Conservation (phyloP, 2,329 filamentous ascomycete genomes). For the Sarocladiaceae sp. region DNA sequence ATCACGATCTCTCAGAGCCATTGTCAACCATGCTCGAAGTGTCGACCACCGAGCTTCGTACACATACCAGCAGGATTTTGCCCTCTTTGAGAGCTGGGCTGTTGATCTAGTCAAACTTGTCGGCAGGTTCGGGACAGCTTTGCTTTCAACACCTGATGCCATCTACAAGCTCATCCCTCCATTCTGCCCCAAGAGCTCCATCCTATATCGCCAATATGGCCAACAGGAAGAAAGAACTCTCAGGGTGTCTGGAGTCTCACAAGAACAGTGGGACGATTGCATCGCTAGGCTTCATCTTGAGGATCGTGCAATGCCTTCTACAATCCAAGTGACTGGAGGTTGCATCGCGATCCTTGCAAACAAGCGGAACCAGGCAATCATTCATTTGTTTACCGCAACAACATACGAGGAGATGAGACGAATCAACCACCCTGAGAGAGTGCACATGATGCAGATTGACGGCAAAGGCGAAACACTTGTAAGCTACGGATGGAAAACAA, state of each 20-base stretch:
- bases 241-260: slow-evolving; percentile 12
- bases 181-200: slow-evolving; percentile 17
- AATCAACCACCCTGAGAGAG: slow-evolving; percentile 16
- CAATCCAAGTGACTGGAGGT: slow-evolving; percentile 11
- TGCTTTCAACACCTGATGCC: slow-evolving; percentile 20
- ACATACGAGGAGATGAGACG: slow-evolving; percentile 18
- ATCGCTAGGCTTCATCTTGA: slow-evolving; percentile 16
- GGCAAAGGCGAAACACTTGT: slow-evolving; percentile 12
- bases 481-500: slow-evolving; percentile 22
- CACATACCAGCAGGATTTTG: slow-evolving; percentile 12
- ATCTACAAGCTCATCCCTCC: slow-evolving; percentile 32
- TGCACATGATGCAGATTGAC: slow-evolving; percentile 18
- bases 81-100: slow-evolving; percentile 25
- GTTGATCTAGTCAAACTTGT: slow-evolving; percentile 28
- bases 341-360: slow-evolving; percentile 13
- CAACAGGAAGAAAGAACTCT: slow-evolving; percentile 10
- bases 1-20: slow-evolving; percentile 14
- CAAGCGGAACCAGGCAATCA: neutral
- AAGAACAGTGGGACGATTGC: slow-evolving; percentile 19
- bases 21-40: slow-evolving; percentile 15
- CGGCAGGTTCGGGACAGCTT: slow-evolving; percentile 26
- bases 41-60: neutral
- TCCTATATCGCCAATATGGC: neutral
- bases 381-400: slow-evolving; percentile 15
- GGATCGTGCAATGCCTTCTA: slow-evolving; percentile 9